Evolutionary conservation across 805 yeast genomes (phyloP), one percentile per base, ranked within the genome.

Genomic region (Wickerhamomyces subpelliculosus): DNA sequence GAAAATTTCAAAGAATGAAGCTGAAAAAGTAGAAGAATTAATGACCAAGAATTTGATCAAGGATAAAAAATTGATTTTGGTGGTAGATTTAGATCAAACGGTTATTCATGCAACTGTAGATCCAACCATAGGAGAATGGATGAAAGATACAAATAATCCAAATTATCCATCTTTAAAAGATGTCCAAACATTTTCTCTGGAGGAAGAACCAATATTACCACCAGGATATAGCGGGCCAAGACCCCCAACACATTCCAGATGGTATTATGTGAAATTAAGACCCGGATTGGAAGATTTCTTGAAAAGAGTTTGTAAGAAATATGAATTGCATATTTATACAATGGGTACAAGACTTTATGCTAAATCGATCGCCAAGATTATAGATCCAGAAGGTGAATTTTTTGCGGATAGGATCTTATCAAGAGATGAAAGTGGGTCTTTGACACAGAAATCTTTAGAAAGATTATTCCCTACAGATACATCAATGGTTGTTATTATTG

Each of bases 341-440:
- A 93, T 93, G 98, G 98, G 97, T 8, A 93, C 98, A 5, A 68
- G 96, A 47, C 80, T 90, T 22, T 93, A 93, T 60, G 98, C 98
- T 0, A 70, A 78, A 35, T 84, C 87, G 20, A 85, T 93, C 45
- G 94, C 97, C 24, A 77, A 78, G 41, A 81, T 93, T 26, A 87
- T 93, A 34, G 98, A 93, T 56, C 98, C 98, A 0, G 77, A 73
- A 14, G 95, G 94, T 2, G 67, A 70, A 39, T 82, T 77, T 51
- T 93, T 93, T 62, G 96, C 94, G 6, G 96, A 89, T 55, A 66
- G 98, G 39, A 89, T 93, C 7, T 69, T 93, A 32, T 82, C 95
- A 34, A 68, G 98, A 54, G 97, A 93, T 58, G 97, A 93, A 54
- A 85, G 95, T 59, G 97, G 97, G 0, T 84, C 88, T 6, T 62